A percentile compares a stretch with the other conserved stretches of the same genome.
Evolutionary conservation across 1,284 basidiomycete species (phyloP).

Genomic region (Agaricales sp.): DNA sequence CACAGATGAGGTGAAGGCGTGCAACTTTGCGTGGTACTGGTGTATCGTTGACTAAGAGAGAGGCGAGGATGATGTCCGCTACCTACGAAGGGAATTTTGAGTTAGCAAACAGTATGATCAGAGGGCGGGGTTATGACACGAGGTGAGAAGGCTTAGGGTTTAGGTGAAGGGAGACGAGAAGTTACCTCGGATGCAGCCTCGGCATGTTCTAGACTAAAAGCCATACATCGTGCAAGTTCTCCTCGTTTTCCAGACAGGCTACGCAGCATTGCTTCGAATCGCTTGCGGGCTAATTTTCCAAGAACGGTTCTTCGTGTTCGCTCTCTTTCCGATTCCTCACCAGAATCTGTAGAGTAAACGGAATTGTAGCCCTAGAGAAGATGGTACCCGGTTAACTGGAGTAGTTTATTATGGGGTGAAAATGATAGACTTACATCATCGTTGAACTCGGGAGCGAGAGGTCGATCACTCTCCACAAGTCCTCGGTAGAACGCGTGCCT

Average conservation of each 20-base stretch:
- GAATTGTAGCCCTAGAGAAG: slow-evolving; percentile 73
- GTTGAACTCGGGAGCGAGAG: slow-evolving; percentile 61
- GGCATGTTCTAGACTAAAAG: slow-evolving; percentile 90
- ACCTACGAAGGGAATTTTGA: slow-evolving; percentile 38
- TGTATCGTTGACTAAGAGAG: slow-evolving; percentile 77
- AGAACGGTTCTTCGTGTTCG: slow-evolving; percentile 63
- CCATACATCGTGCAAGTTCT: slow-evolving; percentile 91
- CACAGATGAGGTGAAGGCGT: slow-evolving; percentile 89
- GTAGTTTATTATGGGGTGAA: slow-evolving; percentile 4
- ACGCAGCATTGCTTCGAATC: slow-evolving; percentile 88
- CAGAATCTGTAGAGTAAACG: slow-evolving; percentile 90
- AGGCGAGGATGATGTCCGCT: slow-evolving; percentile 77
- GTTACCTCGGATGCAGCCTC: slow-evolving; percentile 84
- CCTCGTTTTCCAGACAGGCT: slow-evolving; percentile 78
- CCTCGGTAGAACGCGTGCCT: slow-evolving; percentile 76
- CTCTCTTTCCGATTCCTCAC: slow-evolving; percentile 87
- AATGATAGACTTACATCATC: slow-evolving; percentile 57
- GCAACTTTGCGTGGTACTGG: slow-evolving; percentile 95
- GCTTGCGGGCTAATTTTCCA: slow-evolving; percentile 65
- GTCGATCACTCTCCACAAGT: slow-evolving; percentile 55
- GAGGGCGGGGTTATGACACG: neutral
- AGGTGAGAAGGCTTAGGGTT: neutral
- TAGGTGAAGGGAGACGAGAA: slow-evolving; percentile 7
- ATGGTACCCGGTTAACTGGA: slow-evolving; percentile 6
- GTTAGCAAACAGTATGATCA: neutral